A percentile compares a stretch with the other conserved stretches of the same genome.
Evolutionary conservation across 768 basidiomycete genomes (phyloP).

Genomic region (Lactarius quietus): DNA sequence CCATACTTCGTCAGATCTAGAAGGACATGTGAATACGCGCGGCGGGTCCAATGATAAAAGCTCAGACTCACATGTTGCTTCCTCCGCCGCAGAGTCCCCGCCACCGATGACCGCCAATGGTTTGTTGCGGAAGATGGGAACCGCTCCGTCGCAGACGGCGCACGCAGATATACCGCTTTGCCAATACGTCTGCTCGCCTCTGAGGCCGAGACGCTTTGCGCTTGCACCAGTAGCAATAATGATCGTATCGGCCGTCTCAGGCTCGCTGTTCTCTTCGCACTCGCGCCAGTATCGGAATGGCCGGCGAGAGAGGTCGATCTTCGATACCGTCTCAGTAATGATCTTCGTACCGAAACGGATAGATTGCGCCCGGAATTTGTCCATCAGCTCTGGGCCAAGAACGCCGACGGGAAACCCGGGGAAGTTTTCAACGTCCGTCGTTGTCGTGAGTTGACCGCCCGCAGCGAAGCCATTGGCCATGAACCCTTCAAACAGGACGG

Average conservation of each 20-base stretch:
- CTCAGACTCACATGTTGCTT: slow-evolving; percentile 82
- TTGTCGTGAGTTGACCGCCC: slow-evolving; percentile 96
- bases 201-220: slow-evolving; percentile 85
- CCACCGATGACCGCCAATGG: slow-evolving; percentile 97
- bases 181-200: slow-evolving; percentile 95
- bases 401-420: slow-evolving; percentile 96
- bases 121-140: slow-evolving; percentile 98
- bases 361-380: slow-evolving; percentile 96
- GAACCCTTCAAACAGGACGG: slow-evolving; percentile 96
- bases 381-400: slow-evolving; percentile 95
- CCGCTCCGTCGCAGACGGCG: slow-evolving; percentile 98
- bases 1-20: slow-evolving; percentile 93
- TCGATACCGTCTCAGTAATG: slow-evolving; percentile 97
- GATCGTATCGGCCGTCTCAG: slow-evolving; percentile 90
- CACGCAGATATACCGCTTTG: slow-evolving; percentile 98
- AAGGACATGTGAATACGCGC: background rate
- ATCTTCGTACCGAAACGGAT: slow-evolving; percentile 90
- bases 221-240: slow-evolving; percentile 98
- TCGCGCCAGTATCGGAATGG: slow-evolving; percentile 99
- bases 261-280: slow-evolving; percentile 71
- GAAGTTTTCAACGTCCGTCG: slow-evolving; percentile 97
- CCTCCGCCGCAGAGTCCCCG: slow-evolving; percentile 97
- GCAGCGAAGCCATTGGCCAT: slow-evolving; percentile 99
- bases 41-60: background rate
- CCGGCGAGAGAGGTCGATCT: slow-evolving; percentile 87